Conservation (phyloP, 2,329 filamentous ascomycete genomes). For the Fusarium kyushuense region DNA sequence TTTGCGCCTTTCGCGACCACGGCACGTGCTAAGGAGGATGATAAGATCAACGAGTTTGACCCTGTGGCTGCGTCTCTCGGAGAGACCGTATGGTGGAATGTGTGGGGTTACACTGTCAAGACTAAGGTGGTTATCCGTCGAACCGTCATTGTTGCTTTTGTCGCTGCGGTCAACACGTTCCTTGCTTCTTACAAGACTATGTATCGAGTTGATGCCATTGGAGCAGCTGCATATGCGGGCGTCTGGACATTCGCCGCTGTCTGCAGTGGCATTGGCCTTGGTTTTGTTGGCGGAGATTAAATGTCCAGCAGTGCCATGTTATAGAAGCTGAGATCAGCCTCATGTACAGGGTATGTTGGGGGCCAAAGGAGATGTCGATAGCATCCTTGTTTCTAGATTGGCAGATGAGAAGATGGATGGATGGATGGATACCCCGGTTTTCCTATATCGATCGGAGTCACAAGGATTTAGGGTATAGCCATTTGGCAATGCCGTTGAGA, state of each 20-base stretch:
- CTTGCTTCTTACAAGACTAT: constrained; percentile 75
- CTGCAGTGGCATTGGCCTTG: constrained; percentile 68
- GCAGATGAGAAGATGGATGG: constrained; percentile 31
- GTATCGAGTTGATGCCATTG: constrained; percentile 74
- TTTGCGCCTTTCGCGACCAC: constrained; percentile 75
- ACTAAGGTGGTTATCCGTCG: constrained; percentile 74
- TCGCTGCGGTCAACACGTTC: constrained; percentile 70
- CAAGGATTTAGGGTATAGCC: constrained; percentile 21
- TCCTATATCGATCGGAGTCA: constrained; percentile 27
- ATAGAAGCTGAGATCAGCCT: constrained; percentile 33
- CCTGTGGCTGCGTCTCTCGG: constrained; percentile 72
- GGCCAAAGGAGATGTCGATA: constrained; percentile 8
- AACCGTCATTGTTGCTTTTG: constrained; percentile 68
- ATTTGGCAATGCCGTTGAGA: constrained; percentile 19
- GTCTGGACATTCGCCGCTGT: constrained; percentile 78
- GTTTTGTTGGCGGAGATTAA: constrained; percentile 61
- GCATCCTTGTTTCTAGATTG: constrained; percentile 32
- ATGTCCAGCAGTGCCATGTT: constrained; percentile 11
- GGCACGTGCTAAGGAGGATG: constrained; percentile 62
- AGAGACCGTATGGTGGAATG: constrained; percentile 78
- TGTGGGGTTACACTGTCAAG: constrained; percentile 75
- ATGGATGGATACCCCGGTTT: constrained; percentile 35
- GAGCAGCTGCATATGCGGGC: constrained; percentile 77
- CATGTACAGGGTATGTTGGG: constrained; percentile 13
- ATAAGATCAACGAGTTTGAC: constrained; percentile 67